Conservation (phyloP, 441 rosid species). For the Syzygium syzygioides region DNA sequence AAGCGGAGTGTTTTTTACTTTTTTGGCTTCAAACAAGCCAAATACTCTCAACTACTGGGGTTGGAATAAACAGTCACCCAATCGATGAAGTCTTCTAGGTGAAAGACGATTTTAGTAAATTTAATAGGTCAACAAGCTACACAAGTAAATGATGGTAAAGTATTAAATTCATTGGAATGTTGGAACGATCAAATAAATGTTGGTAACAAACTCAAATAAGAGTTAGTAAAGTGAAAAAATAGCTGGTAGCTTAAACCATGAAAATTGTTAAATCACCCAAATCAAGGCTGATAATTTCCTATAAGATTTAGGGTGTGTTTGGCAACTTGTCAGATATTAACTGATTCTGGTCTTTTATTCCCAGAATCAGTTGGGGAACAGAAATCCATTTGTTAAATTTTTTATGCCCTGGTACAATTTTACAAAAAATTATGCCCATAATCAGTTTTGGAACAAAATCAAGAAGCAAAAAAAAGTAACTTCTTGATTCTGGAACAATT, state of each 20-base stretch:
- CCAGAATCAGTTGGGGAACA: too few relatives aligned
- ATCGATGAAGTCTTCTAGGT: background rate
- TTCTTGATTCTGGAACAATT: too few relatives aligned
- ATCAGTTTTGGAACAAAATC: too few relatives aligned
- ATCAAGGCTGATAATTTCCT: background rate
- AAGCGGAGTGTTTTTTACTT: background rate
- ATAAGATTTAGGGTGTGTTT: background rate
- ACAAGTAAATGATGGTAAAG: background rate
- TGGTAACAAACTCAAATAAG: background rate
- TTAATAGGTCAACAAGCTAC: background rate
- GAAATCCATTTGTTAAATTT: too few relatives aligned
- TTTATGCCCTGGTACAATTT: too few relatives aligned
- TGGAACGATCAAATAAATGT: background rate
- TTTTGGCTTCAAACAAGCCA: background rate
- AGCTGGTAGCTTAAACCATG: background rate
- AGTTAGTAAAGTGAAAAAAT: background rate
- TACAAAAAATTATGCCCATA: too few relatives aligned
- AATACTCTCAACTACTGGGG: background rate
- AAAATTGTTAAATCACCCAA: background rate
- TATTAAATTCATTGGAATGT: background rate
- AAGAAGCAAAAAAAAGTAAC: too few relatives aligned
- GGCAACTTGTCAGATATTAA: too few relatives aligned
- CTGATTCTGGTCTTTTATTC: too few relatives aligned
- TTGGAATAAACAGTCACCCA: background rate
- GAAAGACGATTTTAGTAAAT: background rate